Conservation (phyloP, 179 eudicot genomes). For the Silene noctiflora region DNA sequence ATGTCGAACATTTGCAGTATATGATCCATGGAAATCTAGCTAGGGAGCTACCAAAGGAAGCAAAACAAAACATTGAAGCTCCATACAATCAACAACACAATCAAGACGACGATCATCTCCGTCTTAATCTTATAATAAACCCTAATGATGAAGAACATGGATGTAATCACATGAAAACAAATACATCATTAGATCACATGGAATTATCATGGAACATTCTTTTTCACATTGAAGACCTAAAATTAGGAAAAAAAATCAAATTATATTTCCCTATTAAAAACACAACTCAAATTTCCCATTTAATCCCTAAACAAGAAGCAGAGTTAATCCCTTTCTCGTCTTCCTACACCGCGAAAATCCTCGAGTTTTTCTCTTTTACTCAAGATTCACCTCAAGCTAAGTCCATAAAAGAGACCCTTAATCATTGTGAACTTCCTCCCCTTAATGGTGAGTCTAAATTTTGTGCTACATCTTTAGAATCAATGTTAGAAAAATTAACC, state of each 20-base stretch:
- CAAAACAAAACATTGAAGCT: conserved; percentile 18
- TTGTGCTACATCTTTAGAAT: conserved; percentile 69
- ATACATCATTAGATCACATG: conserved; percentile 30
- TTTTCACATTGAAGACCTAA: conserved; percentile 46
- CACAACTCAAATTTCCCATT: conserved; percentile 36
- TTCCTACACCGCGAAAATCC: conserved; percentile 39
- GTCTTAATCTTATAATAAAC: conserved; percentile 12
- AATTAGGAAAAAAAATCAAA: conserved; percentile 36
- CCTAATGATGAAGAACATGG: conserved; percentile 8
- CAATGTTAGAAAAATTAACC: conserved; percentile 49
- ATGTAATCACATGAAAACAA: conserved; percentile 12
- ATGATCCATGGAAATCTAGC: conserved; percentile 29
- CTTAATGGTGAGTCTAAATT: conserved; percentile 45
- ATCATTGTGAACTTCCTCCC: conserved; percentile 52
- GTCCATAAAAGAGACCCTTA: conserved; percentile 54
- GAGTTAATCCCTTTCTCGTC: conserved; percentile 62
- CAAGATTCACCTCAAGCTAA: conserved; percentile 53
- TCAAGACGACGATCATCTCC: conserved; percentile 12
- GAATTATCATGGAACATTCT: conserved; percentile 40
- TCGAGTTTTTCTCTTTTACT: conserved; percentile 40
- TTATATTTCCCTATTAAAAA: conserved; percentile 48
- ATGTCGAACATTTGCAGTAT: conserved; percentile 19
- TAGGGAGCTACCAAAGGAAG: conserved; percentile 27
- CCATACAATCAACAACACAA: not conserved
- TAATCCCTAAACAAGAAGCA: conserved; percentile 53